Percentiles rank a stretch among this genome's conserved stretches.
Evolutionary conservation across 1,139 yeast genomes (phyloP).

Genomic region (Debaryomyces coudertii): DNA sequence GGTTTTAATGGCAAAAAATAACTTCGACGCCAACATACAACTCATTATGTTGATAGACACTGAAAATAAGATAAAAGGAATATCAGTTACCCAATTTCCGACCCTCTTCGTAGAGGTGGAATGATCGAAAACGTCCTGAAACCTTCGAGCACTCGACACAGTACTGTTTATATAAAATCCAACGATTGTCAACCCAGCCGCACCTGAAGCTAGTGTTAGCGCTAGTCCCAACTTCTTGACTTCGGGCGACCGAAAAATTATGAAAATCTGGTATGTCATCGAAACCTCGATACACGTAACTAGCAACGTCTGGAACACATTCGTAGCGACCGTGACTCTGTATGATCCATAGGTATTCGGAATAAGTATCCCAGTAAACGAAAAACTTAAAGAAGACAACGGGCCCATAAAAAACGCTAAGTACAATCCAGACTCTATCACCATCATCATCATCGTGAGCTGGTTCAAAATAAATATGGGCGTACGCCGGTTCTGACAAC

Average conservation of each 20-base stretch:
- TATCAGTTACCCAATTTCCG: slow-evolving; percentile 41
- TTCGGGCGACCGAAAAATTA: slow-evolving; percentile 64
- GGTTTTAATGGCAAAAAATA: slow-evolving; percentile 66
- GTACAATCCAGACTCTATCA: slow-evolving; percentile 63
- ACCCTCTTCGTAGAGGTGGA: slow-evolving; percentile 10
- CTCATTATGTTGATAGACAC: slow-evolving; percentile 68
- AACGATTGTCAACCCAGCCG: slow-evolving; percentile 52
- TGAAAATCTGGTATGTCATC: slow-evolving; percentile 67
- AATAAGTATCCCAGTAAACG: slow-evolving; percentile 50
- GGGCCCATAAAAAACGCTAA: slow-evolving; percentile 56
- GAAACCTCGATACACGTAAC: slow-evolving; percentile 64
- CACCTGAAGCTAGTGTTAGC: slow-evolving; percentile 42
- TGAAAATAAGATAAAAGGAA: slow-evolving; percentile 66
- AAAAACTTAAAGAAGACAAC: slow-evolving; percentile 50
- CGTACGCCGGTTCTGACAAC: slow-evolving; percentile 55
- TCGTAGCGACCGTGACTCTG: slow-evolving; percentile 56
- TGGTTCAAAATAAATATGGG: slow-evolving; percentile 75
- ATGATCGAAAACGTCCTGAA: slow-evolving; percentile 17
- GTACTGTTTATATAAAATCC: slow-evolving; percentile 54
- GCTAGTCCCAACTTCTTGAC: slow-evolving; percentile 39
- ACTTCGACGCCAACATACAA: slow-evolving; percentile 59
- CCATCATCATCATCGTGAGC: slow-evolving; percentile 53
- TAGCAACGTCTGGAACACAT: slow-evolving; percentile 60
- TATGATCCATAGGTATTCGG: slow-evolving; percentile 26
- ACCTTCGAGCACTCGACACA: slow-evolving; percentile 18